Conservation (phyloP, 129 eudicot genomes). For the Artemisia argyi region DNA sequence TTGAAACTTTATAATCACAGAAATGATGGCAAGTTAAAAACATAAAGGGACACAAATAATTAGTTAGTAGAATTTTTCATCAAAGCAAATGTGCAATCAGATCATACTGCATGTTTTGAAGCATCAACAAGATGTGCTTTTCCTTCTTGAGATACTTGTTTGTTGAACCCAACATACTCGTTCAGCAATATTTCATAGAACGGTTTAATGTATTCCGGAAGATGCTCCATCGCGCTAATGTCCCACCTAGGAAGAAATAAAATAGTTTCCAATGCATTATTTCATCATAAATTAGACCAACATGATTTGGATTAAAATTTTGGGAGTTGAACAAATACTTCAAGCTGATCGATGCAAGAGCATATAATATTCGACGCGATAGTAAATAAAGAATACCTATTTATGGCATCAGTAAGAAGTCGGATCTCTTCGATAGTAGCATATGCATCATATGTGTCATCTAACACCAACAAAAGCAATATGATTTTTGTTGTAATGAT, state of each 20-base stretch:
- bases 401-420: constrained; percentile 1
- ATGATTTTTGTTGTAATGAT: not conserved
- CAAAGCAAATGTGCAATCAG: not conserved
- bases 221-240: not conserved
- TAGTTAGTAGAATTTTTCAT: not conserved
- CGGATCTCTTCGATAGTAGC: constrained; percentile 8
- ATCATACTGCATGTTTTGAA: not conserved
- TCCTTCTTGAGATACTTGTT: constrained; percentile 3
- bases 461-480: not conserved
- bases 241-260: not conserved
- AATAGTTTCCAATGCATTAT: not conserved
- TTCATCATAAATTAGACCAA: not conserved
- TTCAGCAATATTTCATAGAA: not conserved
- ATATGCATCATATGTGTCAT: not conserved
- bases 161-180: not conserved
- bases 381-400: not conserved
- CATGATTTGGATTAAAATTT: not conserved
- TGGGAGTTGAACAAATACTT: not conserved
- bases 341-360: no score
- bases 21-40: not conserved
- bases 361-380: not conserved
- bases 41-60: not conserved
- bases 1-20: not conserved
- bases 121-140: not conserved
- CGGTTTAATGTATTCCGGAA: constrained; percentile 8